phyloP scores from a whole-genome alignment of 805 yeast species.

The Ogataea neopini region DNA sequence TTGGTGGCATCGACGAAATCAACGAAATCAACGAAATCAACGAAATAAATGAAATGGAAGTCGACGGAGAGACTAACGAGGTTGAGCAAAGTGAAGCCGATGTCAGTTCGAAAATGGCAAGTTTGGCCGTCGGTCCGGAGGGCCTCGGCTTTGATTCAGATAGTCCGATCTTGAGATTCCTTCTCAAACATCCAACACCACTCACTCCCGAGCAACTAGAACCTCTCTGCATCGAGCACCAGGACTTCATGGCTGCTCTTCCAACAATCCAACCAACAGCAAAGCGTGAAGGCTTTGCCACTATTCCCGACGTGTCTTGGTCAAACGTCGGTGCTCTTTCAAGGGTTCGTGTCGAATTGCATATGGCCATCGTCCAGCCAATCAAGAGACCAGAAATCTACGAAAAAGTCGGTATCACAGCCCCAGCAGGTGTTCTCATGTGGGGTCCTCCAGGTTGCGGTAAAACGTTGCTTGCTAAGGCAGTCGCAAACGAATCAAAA shows the following conservation, averaged over 20 bases:
- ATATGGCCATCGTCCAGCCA: constrained; percentile 97
- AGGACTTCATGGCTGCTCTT: constrained; percentile 80
- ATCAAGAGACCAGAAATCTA: constrained; percentile 89
- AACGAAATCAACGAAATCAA: too few relatives aligned
- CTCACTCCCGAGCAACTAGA: constrained; percentile 72
- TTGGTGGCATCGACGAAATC: constrained; percentile 60
- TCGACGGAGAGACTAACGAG: constrained; percentile 16
- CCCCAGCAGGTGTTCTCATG: constrained; percentile 94
- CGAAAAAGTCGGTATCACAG: constrained; percentile 87
- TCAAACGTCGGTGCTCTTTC: constrained; percentile 87
- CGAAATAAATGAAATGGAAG: constrained; percentile 37
- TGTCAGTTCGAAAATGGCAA: neutral
- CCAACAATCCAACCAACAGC: constrained; percentile 97
- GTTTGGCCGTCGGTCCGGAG: neutral
- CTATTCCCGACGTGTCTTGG: constrained; percentile 98
- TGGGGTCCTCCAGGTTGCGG: constrained; percentile 99
- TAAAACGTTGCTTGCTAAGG: constrained; percentile 92
- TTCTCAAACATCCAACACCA: constrained; percentile 75
- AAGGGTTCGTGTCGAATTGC: constrained; percentile 81
- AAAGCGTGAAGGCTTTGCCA: constrained; percentile 97
- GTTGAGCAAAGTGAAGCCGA: neutral
- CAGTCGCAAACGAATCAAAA: constrained; percentile 95
- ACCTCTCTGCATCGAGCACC: constrained; percentile 71
- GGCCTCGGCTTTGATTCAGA: neutral
- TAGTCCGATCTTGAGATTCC: constrained; percentile 42